Conservation (phyloP, 805 yeast species). For the Yamadazyma olivae region DNA sequence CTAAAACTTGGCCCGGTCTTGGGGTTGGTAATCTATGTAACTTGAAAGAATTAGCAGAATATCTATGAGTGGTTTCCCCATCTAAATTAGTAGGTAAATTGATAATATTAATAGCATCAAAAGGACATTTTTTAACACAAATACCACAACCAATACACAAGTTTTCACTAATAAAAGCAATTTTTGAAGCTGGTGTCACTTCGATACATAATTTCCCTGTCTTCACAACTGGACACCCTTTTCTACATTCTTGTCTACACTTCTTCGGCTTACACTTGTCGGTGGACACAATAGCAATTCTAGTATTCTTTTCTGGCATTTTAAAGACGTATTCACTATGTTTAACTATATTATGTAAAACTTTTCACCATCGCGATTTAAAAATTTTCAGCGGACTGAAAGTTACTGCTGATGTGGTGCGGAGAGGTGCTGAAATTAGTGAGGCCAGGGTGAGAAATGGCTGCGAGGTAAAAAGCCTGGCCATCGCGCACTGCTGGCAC, state of each 20-base stretch:
- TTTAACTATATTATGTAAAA: neutral
- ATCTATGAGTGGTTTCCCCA: slow-evolving; percentile 90
- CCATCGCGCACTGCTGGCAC: too few relatives aligned
- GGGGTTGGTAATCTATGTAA: slow-evolving; percentile 97
- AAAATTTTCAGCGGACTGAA: slow-evolving; percentile 4
- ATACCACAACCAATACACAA: slow-evolving; percentile 99
- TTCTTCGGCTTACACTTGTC: slow-evolving; percentile 98
- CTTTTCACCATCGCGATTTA: slow-evolving; percentile 5
- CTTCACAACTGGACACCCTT: slow-evolving; percentile 95
- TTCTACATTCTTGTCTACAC: slow-evolving; percentile 97
- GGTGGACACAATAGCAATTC: slow-evolving; percentile 93
- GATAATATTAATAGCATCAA: slow-evolving; percentile 94
- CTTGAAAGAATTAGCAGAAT: slow-evolving; percentile 96
- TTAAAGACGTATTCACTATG: neutral
- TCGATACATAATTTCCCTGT: slow-evolving; percentile 98
- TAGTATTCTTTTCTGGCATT: slow-evolving; percentile 47
- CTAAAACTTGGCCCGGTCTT: slow-evolving; percentile 97
- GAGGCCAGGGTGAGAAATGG: too few relatives aligned
- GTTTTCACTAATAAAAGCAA: slow-evolving; percentile 91
- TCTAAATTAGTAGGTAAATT: slow-evolving; percentile 96
- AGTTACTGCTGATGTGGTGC: too few relatives aligned
- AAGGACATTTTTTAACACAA: slow-evolving; percentile 97
- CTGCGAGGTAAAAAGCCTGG: too few relatives aligned
- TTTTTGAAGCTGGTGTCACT: slow-evolving; percentile 84
- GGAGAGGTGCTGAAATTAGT: too few relatives aligned